phyloP scores from a whole-genome alignment of 83 land plant species.

The Picea abies region DNA sequence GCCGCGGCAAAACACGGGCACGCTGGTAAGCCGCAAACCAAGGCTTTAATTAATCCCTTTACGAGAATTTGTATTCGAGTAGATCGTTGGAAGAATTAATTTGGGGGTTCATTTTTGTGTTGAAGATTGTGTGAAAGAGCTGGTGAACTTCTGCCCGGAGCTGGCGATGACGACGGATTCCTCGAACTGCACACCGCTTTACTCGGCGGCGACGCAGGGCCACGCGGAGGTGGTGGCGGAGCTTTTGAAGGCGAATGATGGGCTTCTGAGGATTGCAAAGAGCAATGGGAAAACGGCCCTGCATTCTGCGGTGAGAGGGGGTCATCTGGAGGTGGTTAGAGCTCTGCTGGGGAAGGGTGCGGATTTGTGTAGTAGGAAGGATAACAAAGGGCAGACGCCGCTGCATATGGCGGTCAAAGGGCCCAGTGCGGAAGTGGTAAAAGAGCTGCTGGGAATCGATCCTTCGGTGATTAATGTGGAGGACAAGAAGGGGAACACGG shows the following conservation, averaged over 20 bases:
- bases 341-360: slow-evolving; percentile 28
- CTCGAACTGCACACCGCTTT: slow-evolving; percentile 29
- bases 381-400: slow-evolving; percentile 40
- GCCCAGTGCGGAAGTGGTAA: slow-evolving; percentile 23
- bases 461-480: slow-evolving; percentile 16
- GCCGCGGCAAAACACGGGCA: slow-evolving; percentile 71
- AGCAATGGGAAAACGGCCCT: slow-evolving; percentile 43
- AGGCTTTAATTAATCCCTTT: too few species aligned
- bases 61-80: too few species aligned
- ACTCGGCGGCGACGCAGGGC: slow-evolving; percentile 40
- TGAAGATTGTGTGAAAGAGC: slow-evolving; percentile 30
- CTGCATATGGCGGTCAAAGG: slow-evolving; percentile 51
- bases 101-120: not conserved
- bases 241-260: slow-evolving; percentile 27
- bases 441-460: slow-evolving; percentile 25
- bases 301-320: slow-evolving; percentile 36
- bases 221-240: slow-evolving; percentile 34
- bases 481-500: slow-evolving; percentile 40
- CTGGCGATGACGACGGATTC: slow-evolving; percentile 31
- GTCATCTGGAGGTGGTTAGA: slow-evolving; percentile 35
- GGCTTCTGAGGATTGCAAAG: slow-evolving; percentile 26
- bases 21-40: slow-evolving; percentile 28
- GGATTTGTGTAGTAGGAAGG: slow-evolving; percentile 20
- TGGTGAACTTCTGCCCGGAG: slow-evolving; percentile 23
- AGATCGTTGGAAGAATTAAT: too few species aligned